Base-by-base conservation (phyloP, 768 basidiomycete genomes). In the Suillus weaverae region DNA sequence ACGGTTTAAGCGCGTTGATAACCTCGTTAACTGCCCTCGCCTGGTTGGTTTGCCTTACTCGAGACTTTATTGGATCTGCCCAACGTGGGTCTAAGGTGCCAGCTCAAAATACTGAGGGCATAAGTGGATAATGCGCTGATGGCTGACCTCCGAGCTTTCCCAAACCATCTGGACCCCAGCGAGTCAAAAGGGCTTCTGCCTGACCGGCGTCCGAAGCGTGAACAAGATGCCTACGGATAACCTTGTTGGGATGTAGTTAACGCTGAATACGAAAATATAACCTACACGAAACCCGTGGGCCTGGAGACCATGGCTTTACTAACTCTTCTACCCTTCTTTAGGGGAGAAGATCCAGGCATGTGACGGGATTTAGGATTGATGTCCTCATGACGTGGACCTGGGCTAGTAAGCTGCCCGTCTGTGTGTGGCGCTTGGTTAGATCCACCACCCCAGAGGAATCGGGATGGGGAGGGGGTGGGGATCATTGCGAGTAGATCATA, bases 191-290 rank as follows among this genome's bases (percentile, higher is more conserved):
- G 32, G 91, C 94, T 75, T 92, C 91, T 39, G 92, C 86, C 74
- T 96, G 92, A 78, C 92, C 91, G 14, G 90, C 92, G 78, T 95
- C 92, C 64, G 92, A 94, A 36, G 95, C 94, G 79, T 96, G 94
- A 11, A 95, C 88, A 67, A 94, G 83, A 80, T 97, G 94, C 61
- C 94, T 95, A 73, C 60, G 30, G 41, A 41, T 32, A 11, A 26
- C 36, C 18, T 41, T 59, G 57, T 59, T 69, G 55, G 64, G 66
- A 65, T 66, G 62, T 71, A 68, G 74, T 71, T 64, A 44, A 64
- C 59, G 43, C 64, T 48, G 62, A 56, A 68, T 36, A 63, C 59
- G 44, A 56, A 33, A 30, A 44, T 62, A 64, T 69, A 59, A 86
- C 92, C 77, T 82, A 96, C 93, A 92, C 83, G 74, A 95, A 95